These are phyloP conservation scores for Lenzites betulinus DNA, from an alignment of 768 basidiomycete genomes.

Conservation along the genomic window DNA sequence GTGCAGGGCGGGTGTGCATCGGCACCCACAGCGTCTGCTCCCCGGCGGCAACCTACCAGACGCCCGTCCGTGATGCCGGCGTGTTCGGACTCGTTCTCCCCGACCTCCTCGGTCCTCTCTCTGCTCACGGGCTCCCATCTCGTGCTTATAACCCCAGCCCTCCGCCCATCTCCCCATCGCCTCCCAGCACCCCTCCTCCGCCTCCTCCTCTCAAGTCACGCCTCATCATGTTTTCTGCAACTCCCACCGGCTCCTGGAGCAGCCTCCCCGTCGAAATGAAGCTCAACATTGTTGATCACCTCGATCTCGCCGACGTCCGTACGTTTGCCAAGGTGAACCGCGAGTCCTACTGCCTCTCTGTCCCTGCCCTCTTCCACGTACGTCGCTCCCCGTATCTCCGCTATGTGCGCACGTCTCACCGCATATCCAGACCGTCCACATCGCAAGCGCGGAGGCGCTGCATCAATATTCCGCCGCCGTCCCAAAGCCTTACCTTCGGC, in stretches of 20 bases:
- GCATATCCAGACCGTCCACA: constrained; percentile 46
- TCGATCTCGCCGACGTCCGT: constrained; percentile 47
- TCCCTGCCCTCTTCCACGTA: constrained; percentile 63
- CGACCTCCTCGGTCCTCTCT: constrained; percentile 24
- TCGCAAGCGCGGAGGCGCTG: constrained; percentile 50
- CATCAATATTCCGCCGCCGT: constrained; percentile 56
- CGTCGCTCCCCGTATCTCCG: constrained; percentile 22
- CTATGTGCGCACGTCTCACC: background rate
- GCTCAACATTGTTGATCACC: constrained; percentile 53
- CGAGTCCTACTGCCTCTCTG: constrained; percentile 52
- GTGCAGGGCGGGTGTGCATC: no score
- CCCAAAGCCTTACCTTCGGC: constrained; percentile 53
- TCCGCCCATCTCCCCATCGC: constrained; percentile 6
- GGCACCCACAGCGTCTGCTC: background rate
- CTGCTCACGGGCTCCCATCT: background rate
- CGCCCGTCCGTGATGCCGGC: constrained; percentile 20
- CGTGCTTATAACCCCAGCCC: background rate
- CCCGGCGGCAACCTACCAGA: constrained; percentile 13
- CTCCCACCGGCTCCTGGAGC: constrained; percentile 43
- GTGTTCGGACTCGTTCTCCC: background rate
- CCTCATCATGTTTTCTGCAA: constrained; percentile 15
- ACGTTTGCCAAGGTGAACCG: constrained; percentile 52
- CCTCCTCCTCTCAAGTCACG: background rate
- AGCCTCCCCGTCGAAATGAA: constrained; percentile 68
- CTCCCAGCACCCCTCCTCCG: constrained; percentile 4